phyloP scores from a whole-genome alignment of 495 filamentous ascomycete species.

The Trichoderma reesei region DNA sequence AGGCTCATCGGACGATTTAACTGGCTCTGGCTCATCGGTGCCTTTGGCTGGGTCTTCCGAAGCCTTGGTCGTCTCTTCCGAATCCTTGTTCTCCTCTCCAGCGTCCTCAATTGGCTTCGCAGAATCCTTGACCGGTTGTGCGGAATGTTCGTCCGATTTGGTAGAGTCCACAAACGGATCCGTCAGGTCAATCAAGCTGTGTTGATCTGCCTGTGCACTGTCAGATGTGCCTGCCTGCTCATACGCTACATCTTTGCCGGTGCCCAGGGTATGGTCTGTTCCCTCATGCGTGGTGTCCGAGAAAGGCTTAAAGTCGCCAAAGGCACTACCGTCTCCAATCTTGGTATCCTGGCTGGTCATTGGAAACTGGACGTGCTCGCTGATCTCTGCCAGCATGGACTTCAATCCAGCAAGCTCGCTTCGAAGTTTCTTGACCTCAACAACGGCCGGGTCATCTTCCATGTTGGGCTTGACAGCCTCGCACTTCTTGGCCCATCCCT shows the following conservation, averaged over 20 bases:
- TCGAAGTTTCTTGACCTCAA: slow-evolving; percentile 59
- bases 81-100: too few species aligned
- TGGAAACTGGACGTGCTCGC: slow-evolving; percentile 31
- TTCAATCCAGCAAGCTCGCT: slow-evolving; percentile 62
- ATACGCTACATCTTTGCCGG: background rate
- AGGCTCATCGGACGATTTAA: background rate
- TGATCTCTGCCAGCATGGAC: slow-evolving; percentile 26
- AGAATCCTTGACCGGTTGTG: background rate
- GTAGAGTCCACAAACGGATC: background rate
- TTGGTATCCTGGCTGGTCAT: slow-evolving; percentile 1
- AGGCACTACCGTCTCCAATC: slow-evolving; percentile 1
- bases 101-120: too few species aligned
- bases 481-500: slow-evolving; percentile 73
- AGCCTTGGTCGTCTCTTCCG: too few species aligned
- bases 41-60: background rate
- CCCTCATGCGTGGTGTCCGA: slow-evolving; percentile 12
- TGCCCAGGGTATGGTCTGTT: slow-evolving; percentile 6
- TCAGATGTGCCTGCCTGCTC: background rate
- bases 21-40: background rate
- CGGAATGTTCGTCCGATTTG: background rate
- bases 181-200: slow-evolving; percentile 21
- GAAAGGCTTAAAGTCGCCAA: background rate
- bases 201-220: background rate
- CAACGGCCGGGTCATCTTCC: slow-evolving; percentile 54
- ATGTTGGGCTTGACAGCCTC: slow-evolving; percentile 66